Evolutionary conservation across 148 eudicot species (phyloP), one percentile per base, ranked within the genome.

Genomic region (Rheum nobile): DNA sequence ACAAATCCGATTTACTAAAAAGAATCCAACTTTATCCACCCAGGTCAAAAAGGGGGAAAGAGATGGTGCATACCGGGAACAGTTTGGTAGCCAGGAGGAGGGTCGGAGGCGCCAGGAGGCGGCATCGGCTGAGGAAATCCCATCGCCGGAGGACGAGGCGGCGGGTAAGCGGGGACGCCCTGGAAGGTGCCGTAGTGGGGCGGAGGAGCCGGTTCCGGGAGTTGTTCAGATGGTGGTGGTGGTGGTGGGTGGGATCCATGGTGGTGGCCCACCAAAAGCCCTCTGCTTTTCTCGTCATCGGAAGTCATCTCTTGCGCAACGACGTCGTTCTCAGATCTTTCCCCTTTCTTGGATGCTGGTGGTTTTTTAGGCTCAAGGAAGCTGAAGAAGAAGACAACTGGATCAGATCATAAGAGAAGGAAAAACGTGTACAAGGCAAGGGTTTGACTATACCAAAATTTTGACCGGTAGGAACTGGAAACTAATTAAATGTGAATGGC

Each of bases 81-180:
- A 50, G 95, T 65, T 79, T 93, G 98, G 74, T 93, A 93, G 28
- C 86, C 91, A 41, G 81, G 91, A 61, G 85, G 82, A 14, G 79
- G 80, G 19, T 79, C 87, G 41, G 83, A 22, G 76, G 85, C 54
- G 9, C 96, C 98, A 22, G 94, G 98, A 22, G 97, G 97, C 3
- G 92, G 91, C 35, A 80, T 84, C 0, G 98, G 98, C 78, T 89
- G 98, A 73, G 97, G 98, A 26, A 90, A 91, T 3, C 98, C 97
- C 52, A 80, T 77, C 16, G 82, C 89, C 78, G 88, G 81, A 2
- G 22, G 61, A 19, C 14, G 71, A 50, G 72, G 92, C 50, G 85
- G 85, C 32, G 87, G 87, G 67, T 82, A 79, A 72, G 80, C 79
- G 11, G 89, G 88, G 11, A 87, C 82, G 13, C 93, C 97, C 68